These are phyloP conservation scores for Suhomyces sp. DNA, from an alignment of 805 yeast genomes.

Conservation along the genomic window DNA sequence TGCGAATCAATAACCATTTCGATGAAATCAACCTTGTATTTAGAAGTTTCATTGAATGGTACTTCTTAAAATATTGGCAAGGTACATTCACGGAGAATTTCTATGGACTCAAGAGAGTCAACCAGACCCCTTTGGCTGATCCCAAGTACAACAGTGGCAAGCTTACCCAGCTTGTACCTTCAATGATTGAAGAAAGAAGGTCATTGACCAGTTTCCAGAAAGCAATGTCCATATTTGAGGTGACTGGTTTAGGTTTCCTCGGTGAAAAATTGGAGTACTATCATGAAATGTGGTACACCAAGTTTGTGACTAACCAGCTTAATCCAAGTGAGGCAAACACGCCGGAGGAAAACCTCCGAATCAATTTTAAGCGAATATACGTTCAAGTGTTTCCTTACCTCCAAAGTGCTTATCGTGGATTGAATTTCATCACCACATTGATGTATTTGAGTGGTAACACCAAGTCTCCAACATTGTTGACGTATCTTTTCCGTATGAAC, in stretches of 20 bases:
- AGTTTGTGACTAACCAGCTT: constrained; percentile 50
- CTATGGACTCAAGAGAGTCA: constrained; percentile 77
- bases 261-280: constrained; percentile 63
- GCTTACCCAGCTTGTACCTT: constrained; percentile 36
- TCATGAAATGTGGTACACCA: constrained; percentile 62
- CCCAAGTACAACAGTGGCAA: constrained; percentile 28
- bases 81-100: constrained; percentile 88
- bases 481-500: constrained; percentile 58
- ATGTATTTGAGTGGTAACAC: constrained; percentile 64
- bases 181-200: constrained; percentile 48
- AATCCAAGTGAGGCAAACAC: constrained; percentile 17
- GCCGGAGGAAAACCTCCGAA: constrained; percentile 24
- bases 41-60: constrained; percentile 67
- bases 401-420: constrained; percentile 43
- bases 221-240: constrained; percentile 51
- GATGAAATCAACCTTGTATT: constrained; percentile 70
- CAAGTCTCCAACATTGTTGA: constrained; percentile 61
- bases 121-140: constrained; percentile 32
- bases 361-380: constrained; percentile 38
- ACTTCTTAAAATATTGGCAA: constrained; percentile 69
- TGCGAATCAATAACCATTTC: constrained; percentile 61
- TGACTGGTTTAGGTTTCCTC: constrained; percentile 67
- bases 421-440: constrained; percentile 57
- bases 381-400: constrained; percentile 61
- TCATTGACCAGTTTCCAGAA: constrained; percentile 54